Evolutionary conservation across 2,329 filamentous ascomycete species (phyloP).

Genomic region (Aspergillus uvarum): DNA sequence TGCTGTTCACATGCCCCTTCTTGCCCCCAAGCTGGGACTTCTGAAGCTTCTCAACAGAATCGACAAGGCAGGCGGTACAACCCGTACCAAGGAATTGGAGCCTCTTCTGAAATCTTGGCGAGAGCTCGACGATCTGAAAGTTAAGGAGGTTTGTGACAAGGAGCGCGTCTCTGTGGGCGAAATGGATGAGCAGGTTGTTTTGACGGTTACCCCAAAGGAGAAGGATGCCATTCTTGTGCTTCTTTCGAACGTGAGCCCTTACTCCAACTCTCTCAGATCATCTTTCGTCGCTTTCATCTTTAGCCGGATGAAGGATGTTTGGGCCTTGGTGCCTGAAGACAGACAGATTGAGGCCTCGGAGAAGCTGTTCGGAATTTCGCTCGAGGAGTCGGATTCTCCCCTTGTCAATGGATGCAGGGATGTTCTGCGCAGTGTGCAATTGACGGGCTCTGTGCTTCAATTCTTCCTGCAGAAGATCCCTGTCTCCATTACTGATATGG

Average conservation of each 20-base stretch:
- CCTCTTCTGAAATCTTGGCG: conserved; percentile 72
- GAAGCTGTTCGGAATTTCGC: conserved; percentile 43
- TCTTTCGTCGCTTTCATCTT: conserved; percentile 67
- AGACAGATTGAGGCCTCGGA: conserved; percentile 38
- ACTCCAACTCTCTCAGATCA: conserved; percentile 45
- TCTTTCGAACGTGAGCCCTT: conserved; percentile 50
- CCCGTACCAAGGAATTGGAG: conserved; percentile 73
- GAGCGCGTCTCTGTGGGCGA: conserved; percentile 51
- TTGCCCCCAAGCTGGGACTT: conserved; percentile 68
- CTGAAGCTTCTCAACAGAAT: conserved; percentile 71
- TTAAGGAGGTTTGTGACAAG: conserved; percentile 49
- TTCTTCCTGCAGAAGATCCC: conserved; percentile 73
- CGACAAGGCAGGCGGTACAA: conserved; percentile 68
- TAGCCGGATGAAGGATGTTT: conserved; percentile 67
- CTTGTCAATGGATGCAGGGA: conserved; percentile 53
- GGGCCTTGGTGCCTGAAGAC: conserved; percentile 53
- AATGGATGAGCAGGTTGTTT: conserved; percentile 55
- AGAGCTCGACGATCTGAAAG: conserved; percentile 53
- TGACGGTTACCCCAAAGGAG: conserved; percentile 56
- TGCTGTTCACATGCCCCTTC: conserved; percentile 64
- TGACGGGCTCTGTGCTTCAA: conserved; percentile 70
- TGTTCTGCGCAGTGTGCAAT: conserved; percentile 68
- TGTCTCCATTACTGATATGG: conserved; percentile 66
- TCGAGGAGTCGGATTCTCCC: conserved; percentile 30
- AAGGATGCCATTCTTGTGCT: conserved; percentile 58